These are phyloP conservation scores for Mycena amicta DNA, from an alignment of 768 basidiomycete species.

Conservation along the genomic window DNA sequence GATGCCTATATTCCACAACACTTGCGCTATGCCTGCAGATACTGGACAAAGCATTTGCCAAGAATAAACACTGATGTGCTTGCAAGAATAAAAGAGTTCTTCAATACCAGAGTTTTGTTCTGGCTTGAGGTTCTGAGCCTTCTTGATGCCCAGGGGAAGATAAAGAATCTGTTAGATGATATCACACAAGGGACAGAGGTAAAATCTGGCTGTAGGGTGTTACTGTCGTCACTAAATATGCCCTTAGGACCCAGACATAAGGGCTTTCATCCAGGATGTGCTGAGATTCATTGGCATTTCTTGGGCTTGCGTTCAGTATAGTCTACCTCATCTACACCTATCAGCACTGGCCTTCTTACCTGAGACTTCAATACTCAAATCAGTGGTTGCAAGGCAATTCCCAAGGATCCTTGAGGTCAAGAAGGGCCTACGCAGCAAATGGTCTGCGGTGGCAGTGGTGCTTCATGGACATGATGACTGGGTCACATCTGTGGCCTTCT, in stretches of 20 bases:
- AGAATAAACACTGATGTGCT: background rate
- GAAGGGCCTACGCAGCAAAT: background rate
- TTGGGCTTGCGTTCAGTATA: background rate
- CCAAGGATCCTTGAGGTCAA: background rate
- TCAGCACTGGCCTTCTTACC: conserved; percentile 1
- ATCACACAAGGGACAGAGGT: background rate
- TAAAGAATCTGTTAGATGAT: background rate
- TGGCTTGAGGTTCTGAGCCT: conserved; percentile 11
- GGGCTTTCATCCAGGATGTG: background rate
- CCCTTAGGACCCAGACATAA: background rate
- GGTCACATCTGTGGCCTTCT: background rate
- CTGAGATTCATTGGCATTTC: background rate
- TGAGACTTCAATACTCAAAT: background rate
- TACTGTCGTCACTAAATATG: background rate
- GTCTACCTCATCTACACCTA: conserved; percentile 4
- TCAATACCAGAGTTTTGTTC: background rate
- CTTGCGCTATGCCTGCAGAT: background rate
- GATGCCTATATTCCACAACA: background rate
- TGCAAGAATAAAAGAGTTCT: background rate
- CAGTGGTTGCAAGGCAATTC: background rate
- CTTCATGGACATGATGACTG: background rate
- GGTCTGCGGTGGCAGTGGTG: background rate
- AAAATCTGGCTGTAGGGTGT: background rate
- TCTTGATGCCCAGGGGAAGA: background rate
- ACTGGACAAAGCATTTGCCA: background rate